Evolutionary conservation across 129 eudicot genomes (phyloP).

Genomic region (Flaveria linearis): DNA sequence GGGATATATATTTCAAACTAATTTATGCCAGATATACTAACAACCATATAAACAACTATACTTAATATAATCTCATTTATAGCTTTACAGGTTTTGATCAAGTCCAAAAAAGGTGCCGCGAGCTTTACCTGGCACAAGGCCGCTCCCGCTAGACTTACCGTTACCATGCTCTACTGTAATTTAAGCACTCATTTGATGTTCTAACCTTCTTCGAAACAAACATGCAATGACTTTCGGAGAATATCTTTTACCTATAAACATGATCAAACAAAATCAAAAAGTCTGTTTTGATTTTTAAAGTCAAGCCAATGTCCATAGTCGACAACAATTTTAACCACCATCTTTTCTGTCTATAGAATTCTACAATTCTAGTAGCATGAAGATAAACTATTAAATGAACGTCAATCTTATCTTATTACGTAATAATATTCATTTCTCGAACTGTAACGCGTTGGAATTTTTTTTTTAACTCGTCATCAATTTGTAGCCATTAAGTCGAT

Average conservation of each 20-base stretch:
- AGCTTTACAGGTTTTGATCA: too few species aligned
- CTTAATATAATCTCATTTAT: too few species aligned
- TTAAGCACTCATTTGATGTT: not conserved
- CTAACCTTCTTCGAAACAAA: not conserved
- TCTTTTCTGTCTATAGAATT: not conserved
- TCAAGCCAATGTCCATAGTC: not conserved
- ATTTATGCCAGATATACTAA: too few species aligned
- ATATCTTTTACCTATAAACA: conserved; percentile 1
- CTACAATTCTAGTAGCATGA: not conserved
- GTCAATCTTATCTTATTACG: not conserved
- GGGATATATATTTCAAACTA: too few species aligned
- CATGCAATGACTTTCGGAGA: not conserved
- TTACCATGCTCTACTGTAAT: not conserved
- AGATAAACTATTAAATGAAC: too few species aligned
- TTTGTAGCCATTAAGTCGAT: not conserved
- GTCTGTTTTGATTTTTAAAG: not conserved
- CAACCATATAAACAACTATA: too few species aligned
- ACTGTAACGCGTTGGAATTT: conserved; percentile 9
- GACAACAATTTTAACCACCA: conserved; percentile 3
- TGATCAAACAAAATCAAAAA: not conserved
- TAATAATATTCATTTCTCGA: conserved; percentile 1
- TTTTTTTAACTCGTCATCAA: conserved; percentile 16
- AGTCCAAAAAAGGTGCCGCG: too few species aligned
- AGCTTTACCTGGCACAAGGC: too few species aligned
- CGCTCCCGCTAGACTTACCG: too few species aligned